These are phyloP conservation scores for Celoporthe dispersa DNA, from an alignment of 2,329 filamentous ascomycete genomes.

Conservation along the genomic window DNA sequence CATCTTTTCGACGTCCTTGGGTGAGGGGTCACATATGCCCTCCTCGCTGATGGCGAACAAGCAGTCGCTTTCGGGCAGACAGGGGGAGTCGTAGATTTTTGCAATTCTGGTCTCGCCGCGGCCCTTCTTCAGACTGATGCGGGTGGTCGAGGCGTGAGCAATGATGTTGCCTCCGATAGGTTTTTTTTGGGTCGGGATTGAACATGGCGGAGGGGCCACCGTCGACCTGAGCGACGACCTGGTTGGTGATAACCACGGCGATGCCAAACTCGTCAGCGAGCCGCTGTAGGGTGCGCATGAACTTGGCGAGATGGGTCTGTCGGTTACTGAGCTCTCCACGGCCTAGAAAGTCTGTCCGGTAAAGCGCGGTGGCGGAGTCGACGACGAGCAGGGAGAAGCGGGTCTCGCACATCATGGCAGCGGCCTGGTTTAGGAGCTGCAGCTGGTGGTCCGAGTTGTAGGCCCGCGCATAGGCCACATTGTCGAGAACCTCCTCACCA, in stretches of 20 bases:
- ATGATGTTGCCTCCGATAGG: conserved; percentile 99
- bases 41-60: conserved; percentile 97
- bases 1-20: conserved; percentile 88
- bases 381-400: conserved; percentile 95
- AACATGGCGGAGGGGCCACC: conserved; percentile 97
- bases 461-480: conserved; percentile 95
- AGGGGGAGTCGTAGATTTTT: conserved; percentile 99
- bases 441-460: conserved; percentile 99
- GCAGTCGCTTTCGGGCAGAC: conserved; percentile 93
- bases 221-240: conserved; percentile 97
- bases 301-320: conserved; percentile 87
- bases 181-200: conserved; percentile 98
- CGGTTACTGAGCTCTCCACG: conserved; percentile 94
- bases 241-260: conserved; percentile 97
- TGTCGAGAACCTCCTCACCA: conserved; percentile 96
- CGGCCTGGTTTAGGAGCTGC: conserved; percentile 90
- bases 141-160: conserved; percentile 93
- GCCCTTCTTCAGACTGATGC: conserved; percentile 94
- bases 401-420: conserved; percentile 99
- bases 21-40: conserved; percentile 92
- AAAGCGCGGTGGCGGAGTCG: conserved; percentile 92
- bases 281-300: conserved; percentile 82
- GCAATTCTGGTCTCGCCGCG: conserved; percentile 94
- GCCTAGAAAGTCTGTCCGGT: conserved; percentile 96
- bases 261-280: conserved; percentile 88